Conservation (phyloP, 192 early-diverging fungal genomes). For the Lunasporangiospora selenospora region DNA sequence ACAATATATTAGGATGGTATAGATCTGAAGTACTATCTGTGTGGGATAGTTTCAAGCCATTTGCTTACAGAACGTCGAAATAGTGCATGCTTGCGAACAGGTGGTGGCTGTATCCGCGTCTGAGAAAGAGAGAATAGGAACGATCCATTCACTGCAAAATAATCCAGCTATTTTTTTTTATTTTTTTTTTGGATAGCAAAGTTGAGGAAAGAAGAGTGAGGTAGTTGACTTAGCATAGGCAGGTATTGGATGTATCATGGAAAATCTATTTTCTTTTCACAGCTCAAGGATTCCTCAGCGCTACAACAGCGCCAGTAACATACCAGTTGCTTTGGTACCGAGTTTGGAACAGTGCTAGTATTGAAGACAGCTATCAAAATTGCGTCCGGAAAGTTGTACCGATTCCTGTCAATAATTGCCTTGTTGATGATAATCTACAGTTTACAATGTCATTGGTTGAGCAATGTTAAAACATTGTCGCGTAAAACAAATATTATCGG, state of each 20-base stretch:
- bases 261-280: no score
- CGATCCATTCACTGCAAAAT: slow-evolving; percentile 43
- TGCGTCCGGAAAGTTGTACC: slow-evolving; percentile 40
- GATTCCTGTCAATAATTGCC: slow-evolving; percentile 39
- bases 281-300: no score
- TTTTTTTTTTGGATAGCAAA: background rate
- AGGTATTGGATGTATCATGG: no score
- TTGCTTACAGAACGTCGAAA: slow-evolving; percentile 33
- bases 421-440: slow-evolving; percentile 50
- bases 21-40: no score
- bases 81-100: slow-evolving; percentile 25
- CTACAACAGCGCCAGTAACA: no score
- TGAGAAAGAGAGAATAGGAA: slow-evolving; percentile 28
- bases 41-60: no score
- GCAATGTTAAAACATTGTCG: no score
- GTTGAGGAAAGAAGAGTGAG: no score
- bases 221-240: no score
- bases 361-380: slow-evolving; percentile 47
- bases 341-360: slow-evolving; percentile 22
- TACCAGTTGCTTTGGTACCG: slow-evolving; percentile 53
- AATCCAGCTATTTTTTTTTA: slow-evolving; percentile 22
- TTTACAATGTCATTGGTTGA: no score
- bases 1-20: no score
- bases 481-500: no score
- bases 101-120: slow-evolving; percentile 16